Base-by-base conservation (phyloP, 192 early-diverging fungal species). In the Gonapodya prolifera region DNA sequence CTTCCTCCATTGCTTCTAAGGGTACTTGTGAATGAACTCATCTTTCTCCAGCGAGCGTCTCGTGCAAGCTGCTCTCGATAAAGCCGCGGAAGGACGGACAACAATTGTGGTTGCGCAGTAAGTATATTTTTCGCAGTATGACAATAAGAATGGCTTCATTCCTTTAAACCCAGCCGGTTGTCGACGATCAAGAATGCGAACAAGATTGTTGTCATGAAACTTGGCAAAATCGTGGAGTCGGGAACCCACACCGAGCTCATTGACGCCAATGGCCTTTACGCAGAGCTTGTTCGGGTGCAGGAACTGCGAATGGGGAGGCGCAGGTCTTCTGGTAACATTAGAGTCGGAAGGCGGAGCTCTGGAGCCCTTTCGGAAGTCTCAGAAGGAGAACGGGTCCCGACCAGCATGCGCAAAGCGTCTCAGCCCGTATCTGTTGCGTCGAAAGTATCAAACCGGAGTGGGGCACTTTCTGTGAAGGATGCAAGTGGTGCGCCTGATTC, bases 101-200 rank as follows among this genome's bases (percentile, higher is more conserved):
- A 96, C 95, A 30, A 92, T 98, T 81, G 91, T 93, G 1, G 91
- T 98, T 82, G 96, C 96, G 1, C 92, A n/a, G 45, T 78, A 76
- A 13, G 23, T 61, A 16, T 69, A 34, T 31, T 2, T 8, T 1
- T 77, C 61, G 1, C 1, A 77, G 34, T 32, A 69, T 36, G n/a
- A 75, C 2, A 2, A 75, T 29, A 75, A 16, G 17, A 23, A 75
- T n/a, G n/a, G n/a, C n/a, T n/a, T n/a, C n/a, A n/a, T n/a, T n/a
- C n/a, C n/a, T n/a, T n/a, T n/a, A n/a, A 16, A 16, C 71, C 8
- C 30, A 90, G 96, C 82, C 90, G 96, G 34, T 81, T 98, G 34
- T 94, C 93, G 69, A 98, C 96, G 29, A 91, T 98, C 77, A 85
- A 88, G 35, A 90, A 94, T 71, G 91, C 94, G 29, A 90, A 96